Evolutionary conservation across 805 yeast species (phyloP).

Genomic region (Candida incommunis): DNA sequence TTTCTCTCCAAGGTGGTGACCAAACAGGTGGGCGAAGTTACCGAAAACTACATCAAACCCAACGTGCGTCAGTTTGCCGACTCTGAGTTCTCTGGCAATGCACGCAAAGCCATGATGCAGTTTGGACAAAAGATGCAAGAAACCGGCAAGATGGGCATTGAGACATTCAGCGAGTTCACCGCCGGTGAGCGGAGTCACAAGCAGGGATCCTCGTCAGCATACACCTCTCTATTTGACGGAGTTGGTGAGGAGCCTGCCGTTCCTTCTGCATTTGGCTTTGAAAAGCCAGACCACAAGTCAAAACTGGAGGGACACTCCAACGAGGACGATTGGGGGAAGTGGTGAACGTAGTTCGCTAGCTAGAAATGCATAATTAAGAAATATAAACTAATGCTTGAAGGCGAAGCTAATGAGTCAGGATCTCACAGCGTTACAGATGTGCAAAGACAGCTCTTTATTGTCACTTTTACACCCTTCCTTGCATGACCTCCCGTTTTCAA

Average conservation of each 20-base stretch:
- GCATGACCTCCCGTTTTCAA: too few species aligned
- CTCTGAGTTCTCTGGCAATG: constrained; percentile 67
- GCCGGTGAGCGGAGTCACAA: constrained; percentile 23
- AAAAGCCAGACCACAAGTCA: constrained; percentile 45
- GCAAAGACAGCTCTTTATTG: too few species aligned
- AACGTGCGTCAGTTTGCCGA: constrained; percentile 66
- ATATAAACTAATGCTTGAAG: too few species aligned
- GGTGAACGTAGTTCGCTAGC: constrained; percentile 9
- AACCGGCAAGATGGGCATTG: constrained; percentile 63
- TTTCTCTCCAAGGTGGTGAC: constrained; percentile 56
- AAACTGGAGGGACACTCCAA: constrained; percentile 31
- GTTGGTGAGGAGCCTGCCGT: constrained; percentile 25
- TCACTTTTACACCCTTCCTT: too few species aligned
- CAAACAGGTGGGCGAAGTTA: constrained; percentile 73
- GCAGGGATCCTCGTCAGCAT: constrained; percentile 11
- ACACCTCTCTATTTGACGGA: constrained; percentile 38
- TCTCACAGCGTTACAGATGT: too few species aligned
- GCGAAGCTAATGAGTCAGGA: too few species aligned
- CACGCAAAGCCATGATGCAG: constrained; percentile 88
- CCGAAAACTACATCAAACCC: constrained; percentile 85
- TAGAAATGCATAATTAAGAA: too few species aligned
- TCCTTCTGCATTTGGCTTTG: constrained; percentile 47
- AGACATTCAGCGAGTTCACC: constrained; percentile 48
- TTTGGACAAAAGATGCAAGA: constrained; percentile 91
- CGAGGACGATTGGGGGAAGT: constrained; percentile 16